These are phyloP conservation scores for Epichloe elymi DNA, from an alignment of 2,329 filamentous ascomycete genomes.

Conservation along the genomic window DNA sequence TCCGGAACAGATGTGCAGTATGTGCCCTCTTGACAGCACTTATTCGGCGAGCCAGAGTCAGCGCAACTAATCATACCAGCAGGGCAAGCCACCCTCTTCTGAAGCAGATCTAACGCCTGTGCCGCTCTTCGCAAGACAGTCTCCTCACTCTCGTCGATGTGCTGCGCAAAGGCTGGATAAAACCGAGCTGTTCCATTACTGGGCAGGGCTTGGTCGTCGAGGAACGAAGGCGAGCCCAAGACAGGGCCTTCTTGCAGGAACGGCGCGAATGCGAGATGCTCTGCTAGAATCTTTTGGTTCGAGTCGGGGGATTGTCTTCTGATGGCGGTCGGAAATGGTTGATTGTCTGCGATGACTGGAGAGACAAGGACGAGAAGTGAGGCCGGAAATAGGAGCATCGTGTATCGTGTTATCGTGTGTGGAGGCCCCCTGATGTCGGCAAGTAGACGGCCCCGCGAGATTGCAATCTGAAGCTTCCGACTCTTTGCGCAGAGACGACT, in stretches of 20 bases:
- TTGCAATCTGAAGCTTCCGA: not conserved
- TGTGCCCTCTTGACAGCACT: constrained; percentile 56
- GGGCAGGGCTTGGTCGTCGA: constrained; percentile 12
- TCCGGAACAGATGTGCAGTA: constrained; percentile 53
- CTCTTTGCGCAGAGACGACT: not conserved
- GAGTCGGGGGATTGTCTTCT: constrained; percentile 59
- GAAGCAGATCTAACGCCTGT: constrained; percentile 33
- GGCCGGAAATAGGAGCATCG: constrained; percentile 3
- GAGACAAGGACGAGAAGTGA: constrained; percentile 15
- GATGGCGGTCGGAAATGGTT: constrained; percentile 43
- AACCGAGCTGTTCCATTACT: constrained; percentile 11
- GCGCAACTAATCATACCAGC: constrained; percentile 51
- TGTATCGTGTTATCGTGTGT: not conserved
- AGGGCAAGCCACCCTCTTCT: constrained; percentile 55
- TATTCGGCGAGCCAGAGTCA: constrained; percentile 51
- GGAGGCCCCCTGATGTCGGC: constrained; percentile 1
- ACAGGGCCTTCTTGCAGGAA: constrained; percentile 9
- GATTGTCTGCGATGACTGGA: constrained; percentile 20
- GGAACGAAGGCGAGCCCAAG: constrained; percentile 14
- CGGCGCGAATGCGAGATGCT: constrained; percentile 44
- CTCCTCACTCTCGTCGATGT: constrained; percentile 20
- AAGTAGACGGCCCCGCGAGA: not conserved
- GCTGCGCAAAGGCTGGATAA: constrained; percentile 39
- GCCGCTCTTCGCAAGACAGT: constrained; percentile 29
- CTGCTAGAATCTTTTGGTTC: constrained; percentile 59